Conservation (phyloP, 257 asterid species). For the Linaria vulgaris region DNA sequence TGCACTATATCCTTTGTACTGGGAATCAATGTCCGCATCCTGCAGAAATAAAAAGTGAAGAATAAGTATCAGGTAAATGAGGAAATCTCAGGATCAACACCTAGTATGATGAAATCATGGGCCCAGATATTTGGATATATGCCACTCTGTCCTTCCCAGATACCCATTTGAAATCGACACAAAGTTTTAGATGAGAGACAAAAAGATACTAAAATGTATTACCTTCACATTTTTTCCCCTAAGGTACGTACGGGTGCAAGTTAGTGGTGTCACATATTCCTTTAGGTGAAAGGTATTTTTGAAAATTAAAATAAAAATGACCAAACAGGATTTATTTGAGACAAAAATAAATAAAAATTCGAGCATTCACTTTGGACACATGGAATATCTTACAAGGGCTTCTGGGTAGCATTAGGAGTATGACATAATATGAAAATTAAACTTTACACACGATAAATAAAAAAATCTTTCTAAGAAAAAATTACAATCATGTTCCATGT, state of each 20-base stretch:
- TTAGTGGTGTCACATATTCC: background rate
- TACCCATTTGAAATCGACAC: background rate
- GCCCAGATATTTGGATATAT: background rate
- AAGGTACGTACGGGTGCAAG: no score
- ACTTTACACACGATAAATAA: background rate
- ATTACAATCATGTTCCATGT: conserved; percentile 6
- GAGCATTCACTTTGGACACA: background rate
- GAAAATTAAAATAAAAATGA: no score
- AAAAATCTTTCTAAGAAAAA: background rate
- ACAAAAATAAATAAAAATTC: background rate
- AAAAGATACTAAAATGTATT: background rate
- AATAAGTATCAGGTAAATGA: conserved; percentile 21
- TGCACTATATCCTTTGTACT: conserved; percentile 68
- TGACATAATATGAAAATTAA: background rate
- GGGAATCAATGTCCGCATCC: conserved; percentile 75
- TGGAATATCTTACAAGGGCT: conserved; percentile 16
- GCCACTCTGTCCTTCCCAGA: background rate
- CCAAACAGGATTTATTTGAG: background rate
- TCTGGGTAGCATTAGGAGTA: background rate
- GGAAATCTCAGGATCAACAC: conserved; percentile 11
- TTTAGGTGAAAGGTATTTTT: background rate
- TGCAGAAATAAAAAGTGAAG: conserved; percentile 35
- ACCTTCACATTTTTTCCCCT: background rate
- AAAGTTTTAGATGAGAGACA: background rate
- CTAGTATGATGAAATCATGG: conserved; percentile 11